Conservation (phyloP, 2,329 filamentous ascomycete species). For the Microsporum canis region DNA sequence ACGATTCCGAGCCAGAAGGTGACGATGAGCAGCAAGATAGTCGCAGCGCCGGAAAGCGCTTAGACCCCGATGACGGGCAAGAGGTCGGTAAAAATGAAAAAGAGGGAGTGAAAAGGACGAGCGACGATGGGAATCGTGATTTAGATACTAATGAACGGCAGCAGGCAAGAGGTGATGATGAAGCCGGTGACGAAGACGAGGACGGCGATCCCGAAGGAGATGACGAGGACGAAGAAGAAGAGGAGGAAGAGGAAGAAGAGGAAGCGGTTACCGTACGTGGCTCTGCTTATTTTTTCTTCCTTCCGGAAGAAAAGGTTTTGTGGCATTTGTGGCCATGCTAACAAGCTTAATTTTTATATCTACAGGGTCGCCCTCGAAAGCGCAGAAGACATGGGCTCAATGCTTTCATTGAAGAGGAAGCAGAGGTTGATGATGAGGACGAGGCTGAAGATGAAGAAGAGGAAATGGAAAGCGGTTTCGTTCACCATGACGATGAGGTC, state of each 20-base stretch:
- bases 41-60: conserved; percentile 18
- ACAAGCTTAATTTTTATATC: conserved; percentile 9
- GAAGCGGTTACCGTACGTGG: conserved; percentile 46
- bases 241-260: conserved; percentile 44
- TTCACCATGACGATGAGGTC: conserved; percentile 79
- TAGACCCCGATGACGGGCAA: conserved; percentile 22
- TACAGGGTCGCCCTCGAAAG: conserved; percentile 62
- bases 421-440: conserved; percentile 89
- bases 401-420: conserved; percentile 93
- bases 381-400: conserved; percentile 62
- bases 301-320: neutral
- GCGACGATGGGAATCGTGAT: conserved; percentile 43
- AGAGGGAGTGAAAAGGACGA: conserved; percentile 36
- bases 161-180: conserved; percentile 18
- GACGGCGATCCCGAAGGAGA: conserved; percentile 44
- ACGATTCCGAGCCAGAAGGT: conserved; percentile 61
- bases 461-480: conserved; percentile 73
- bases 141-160: conserved; percentile 45
- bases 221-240: conserved; percentile 33
- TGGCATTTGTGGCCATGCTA: conserved; percentile 10
- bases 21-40: conserved; percentile 23
- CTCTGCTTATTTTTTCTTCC: no score
- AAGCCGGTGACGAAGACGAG: conserved; percentile 30
- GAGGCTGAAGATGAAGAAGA: conserved; percentile 82
- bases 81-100: conserved; percentile 38